Percentiles rank a stretch among this genome's conserved stretches.
Evolutionary conservation across 139 green algal genomes (phyloP).

Genomic region (Spirogloea muscicola): DNA sequence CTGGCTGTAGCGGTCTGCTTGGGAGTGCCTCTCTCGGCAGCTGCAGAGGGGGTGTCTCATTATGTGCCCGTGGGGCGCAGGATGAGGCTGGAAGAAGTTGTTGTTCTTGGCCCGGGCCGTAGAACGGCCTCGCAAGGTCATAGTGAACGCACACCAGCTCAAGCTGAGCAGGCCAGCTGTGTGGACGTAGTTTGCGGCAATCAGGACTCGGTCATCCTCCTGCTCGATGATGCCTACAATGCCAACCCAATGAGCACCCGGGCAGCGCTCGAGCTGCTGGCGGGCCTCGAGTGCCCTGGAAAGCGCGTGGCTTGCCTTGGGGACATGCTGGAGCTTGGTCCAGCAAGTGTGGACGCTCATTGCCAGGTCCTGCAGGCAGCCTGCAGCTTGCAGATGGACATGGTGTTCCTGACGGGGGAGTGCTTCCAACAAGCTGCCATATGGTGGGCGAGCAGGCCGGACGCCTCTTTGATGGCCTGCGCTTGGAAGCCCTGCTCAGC

Average conservation of each 20-base stretch:
- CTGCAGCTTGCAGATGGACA: too few species aligned
- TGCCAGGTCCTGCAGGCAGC: background rate
- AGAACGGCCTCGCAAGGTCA: background rate
- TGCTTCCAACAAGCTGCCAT: too few species aligned
- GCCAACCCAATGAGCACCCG: slow-evolving; percentile 22
- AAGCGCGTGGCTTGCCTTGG: slow-evolving; percentile 11
- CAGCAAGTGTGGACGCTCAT: background rate
- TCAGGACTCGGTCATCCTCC: too few species aligned
- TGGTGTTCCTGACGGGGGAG: too few species aligned
- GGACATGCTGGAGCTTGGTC: slow-evolving; percentile 29
- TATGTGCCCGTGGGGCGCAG: slow-evolving; percentile 22
- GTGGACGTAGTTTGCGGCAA: too few species aligned
- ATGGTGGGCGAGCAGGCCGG: too few species aligned
- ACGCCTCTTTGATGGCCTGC: too few species aligned
- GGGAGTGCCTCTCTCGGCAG: slow-evolving; percentile 15
- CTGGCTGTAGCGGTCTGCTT: slow-evolving; percentile 19
- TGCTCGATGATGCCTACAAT: slow-evolving; percentile 32
- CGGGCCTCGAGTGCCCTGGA: background rate
- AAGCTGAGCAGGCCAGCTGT: too few species aligned
- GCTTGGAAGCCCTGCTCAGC: too few species aligned
- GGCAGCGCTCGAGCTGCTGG: slow-evolving; percentile 15
- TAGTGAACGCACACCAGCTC: too few species aligned
- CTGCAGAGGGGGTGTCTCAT: background rate
- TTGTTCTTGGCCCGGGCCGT: background rate
- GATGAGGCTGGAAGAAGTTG: slow-evolving; percentile 13